These are phyloP conservation scores for Penicillium tannophilum DNA, from an alignment of 495 filamentous ascomycete genomes.

Conservation along the genomic window DNA sequence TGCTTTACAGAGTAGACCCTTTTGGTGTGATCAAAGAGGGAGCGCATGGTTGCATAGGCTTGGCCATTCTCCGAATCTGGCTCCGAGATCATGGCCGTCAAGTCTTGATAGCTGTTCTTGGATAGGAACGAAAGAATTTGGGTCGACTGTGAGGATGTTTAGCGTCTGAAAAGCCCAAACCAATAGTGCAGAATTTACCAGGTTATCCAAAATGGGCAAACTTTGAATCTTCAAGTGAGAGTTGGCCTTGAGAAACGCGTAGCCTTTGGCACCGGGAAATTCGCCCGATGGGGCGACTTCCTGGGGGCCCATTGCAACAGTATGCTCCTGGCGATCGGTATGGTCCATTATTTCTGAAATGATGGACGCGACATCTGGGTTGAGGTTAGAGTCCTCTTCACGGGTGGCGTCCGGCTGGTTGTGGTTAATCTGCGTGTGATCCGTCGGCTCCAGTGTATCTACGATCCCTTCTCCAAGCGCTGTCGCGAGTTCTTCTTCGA, in stretches of 20 bases:
- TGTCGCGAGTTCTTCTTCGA: slow-evolving; percentile 48
- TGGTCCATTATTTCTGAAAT: slow-evolving; percentile 52
- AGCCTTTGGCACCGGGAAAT: slow-evolving; percentile 37
- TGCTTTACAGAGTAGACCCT: slow-evolving; percentile 70
- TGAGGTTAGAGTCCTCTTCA: slow-evolving; percentile 24
- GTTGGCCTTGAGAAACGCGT: slow-evolving; percentile 54
- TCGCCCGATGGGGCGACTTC: slow-evolving; percentile 33
- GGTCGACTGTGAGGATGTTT: slow-evolving; percentile 52
- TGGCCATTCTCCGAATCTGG: slow-evolving; percentile 74
- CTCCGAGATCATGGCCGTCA: slow-evolving; percentile 71
- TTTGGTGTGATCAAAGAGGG: slow-evolving; percentile 80
- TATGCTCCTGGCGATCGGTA: slow-evolving; percentile 49
- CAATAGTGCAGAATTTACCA: slow-evolving; percentile 46
- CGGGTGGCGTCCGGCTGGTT: slow-evolving; percentile 23
- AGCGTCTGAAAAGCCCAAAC: background rate
- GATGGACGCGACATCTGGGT: slow-evolving; percentile 40
- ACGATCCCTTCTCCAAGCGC: slow-evolving; percentile 37
- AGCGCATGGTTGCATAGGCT: slow-evolving; percentile 78
- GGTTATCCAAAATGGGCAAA: slow-evolving; percentile 70
- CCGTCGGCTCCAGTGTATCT: slow-evolving; percentile 30
- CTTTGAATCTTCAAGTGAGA: slow-evolving; percentile 66
- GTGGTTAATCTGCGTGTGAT: slow-evolving; percentile 17
- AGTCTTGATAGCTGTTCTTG: slow-evolving; percentile 69
- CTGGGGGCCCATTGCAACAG: slow-evolving; percentile 43
- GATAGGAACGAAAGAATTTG: slow-evolving; percentile 72